phyloP scores from a whole-genome alignment of 2,329 filamentous ascomycete species.

The Teratosphaeriaceae sp. region DNA sequence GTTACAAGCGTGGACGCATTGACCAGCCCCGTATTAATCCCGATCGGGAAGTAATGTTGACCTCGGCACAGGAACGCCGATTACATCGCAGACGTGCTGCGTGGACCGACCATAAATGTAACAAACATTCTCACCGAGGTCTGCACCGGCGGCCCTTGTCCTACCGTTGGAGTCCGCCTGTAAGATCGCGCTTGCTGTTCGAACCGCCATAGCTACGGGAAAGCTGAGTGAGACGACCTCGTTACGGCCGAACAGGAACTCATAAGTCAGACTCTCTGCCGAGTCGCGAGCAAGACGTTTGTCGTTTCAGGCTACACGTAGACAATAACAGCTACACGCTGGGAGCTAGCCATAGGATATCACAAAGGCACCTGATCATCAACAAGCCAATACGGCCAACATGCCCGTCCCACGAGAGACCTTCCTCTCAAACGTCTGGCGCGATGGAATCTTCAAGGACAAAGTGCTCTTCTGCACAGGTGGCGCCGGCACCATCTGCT shows the following conservation, averaged over 20 bases:
- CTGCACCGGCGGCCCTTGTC: too few species aligned
- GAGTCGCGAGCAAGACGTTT: too few species aligned
- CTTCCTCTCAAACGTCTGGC: conserved; percentile 79
- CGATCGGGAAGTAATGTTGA: neutral
- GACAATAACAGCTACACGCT: neutral
- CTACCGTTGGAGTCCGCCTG: too few species aligned
- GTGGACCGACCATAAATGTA: too few species aligned
- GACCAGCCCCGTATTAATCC: neutral
- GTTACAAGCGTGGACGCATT: too few species aligned
- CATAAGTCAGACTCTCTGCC: neutral
- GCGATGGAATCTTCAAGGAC: conserved; percentile 75
- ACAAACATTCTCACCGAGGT: too few species aligned
- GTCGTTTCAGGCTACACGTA: neutral
- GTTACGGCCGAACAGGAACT: conserved; percentile 2
- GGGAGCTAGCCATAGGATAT: too few species aligned
- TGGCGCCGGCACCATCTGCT: conserved; percentile 89
- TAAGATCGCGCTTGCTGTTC: too few species aligned
- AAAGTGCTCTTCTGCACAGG: conserved; percentile 95
- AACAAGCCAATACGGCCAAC: neutral
- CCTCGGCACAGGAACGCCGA: too few species aligned
- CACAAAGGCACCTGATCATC: too few species aligned
- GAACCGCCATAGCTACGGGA: too few species aligned
- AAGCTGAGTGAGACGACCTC: neutral
- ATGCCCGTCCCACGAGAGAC: conserved; percentile 67
- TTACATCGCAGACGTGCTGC: too few species aligned